phyloP scores from a whole-genome alignment of 306 rosid genomes.

The Senna siamea region DNA sequence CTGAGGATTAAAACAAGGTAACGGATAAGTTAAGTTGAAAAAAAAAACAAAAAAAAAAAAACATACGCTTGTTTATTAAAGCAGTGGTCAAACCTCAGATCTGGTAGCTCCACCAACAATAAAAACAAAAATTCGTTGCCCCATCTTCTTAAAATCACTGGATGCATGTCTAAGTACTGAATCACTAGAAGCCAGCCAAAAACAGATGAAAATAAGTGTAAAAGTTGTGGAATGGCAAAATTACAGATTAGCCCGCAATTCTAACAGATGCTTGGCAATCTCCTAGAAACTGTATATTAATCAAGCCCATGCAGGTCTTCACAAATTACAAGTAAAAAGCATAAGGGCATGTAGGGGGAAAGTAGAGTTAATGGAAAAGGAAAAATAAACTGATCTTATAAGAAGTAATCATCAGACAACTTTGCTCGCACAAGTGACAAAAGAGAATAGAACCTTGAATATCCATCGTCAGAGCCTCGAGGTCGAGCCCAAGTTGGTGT shows the following conservation, averaged over 20 bases:
- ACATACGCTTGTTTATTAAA: slow-evolving; percentile 18
- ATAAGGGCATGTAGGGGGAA: neutral
- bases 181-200: slow-evolving; percentile 57
- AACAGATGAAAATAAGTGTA: slow-evolving; percentile 32
- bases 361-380: slow-evolving; percentile 3
- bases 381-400: slow-evolving; percentile 21
- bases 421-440: neutral
- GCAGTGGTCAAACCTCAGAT: slow-evolving; percentile 72
- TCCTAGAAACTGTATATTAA: slow-evolving; percentile 14
- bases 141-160: slow-evolving; percentile 90
- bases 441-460: slow-evolving; percentile 69
- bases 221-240: neutral
- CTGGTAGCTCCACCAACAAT: slow-evolving; percentile 96
- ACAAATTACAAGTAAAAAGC: neutral
- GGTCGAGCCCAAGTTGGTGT: slow-evolving; percentile 94
- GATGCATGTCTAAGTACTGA: slow-evolving; percentile 85
- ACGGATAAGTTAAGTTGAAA: slow-evolving; percentile 5
- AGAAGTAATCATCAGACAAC: slow-evolving; percentile 28
- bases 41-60: neutral
- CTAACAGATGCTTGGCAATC: slow-evolving; percentile 23
- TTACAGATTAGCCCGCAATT: neutral
- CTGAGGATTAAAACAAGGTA: slow-evolving; percentile 52
- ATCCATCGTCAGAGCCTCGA: slow-evolving; percentile 91
- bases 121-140: slow-evolving; percentile 84
- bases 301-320: slow-evolving; percentile 17